Evolutionary conservation across 176 grass and related monocot species (phyloP).

Genomic region (Hordeum marinum): DNA sequence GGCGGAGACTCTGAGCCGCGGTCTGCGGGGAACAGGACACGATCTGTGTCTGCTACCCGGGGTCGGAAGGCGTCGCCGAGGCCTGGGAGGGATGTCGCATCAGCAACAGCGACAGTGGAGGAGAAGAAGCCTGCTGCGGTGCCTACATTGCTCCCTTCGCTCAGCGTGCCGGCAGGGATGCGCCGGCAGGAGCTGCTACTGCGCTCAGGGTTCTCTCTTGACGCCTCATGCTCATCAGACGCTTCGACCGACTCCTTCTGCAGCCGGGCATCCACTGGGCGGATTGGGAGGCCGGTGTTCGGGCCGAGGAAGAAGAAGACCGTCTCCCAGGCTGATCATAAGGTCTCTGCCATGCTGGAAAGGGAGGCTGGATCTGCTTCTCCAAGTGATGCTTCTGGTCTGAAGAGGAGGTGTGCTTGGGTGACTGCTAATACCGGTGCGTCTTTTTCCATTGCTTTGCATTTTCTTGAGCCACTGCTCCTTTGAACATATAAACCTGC

Average conservation of each 20-base stretch:
- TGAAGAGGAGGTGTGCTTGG: slow-evolving; percentile 83
- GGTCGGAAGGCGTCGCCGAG: slow-evolving; percentile 51
- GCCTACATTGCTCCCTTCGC: slow-evolving; percentile 48
- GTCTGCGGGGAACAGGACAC: slow-evolving; percentile 32
- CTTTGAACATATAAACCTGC: background rate
- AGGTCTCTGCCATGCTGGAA: slow-evolving; percentile 43
- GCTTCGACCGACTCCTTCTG: slow-evolving; percentile 90
- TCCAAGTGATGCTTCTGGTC: slow-evolving; percentile 25
- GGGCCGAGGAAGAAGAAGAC: slow-evolving; percentile 47
- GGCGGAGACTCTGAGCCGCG: slow-evolving; percentile 42
- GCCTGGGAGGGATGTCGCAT: slow-evolving; percentile 28
- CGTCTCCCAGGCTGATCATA: slow-evolving; percentile 33
- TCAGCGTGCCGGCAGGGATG: slow-evolving; percentile 37
- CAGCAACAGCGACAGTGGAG: background rate
- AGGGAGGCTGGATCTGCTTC: slow-evolving; percentile 35
- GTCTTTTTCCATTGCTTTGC: background rate
- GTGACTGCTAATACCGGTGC: slow-evolving; percentile 82
- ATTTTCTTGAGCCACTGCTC: slow-evolving; percentile 2
- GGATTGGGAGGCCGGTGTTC: slow-evolving; percentile 60
- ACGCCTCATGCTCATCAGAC: slow-evolving; percentile 92
- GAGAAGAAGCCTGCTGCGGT: slow-evolving; percentile 32
- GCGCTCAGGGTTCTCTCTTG: slow-evolving; percentile 70
- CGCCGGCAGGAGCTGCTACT: slow-evolving; percentile 81
- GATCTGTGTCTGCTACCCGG: slow-evolving; percentile 45
- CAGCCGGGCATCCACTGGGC: slow-evolving; percentile 87